Evolutionary conservation across 192 early-diverging fungal genomes (phyloP).

Genomic region (Entomortierella chlamydospora): DNA sequence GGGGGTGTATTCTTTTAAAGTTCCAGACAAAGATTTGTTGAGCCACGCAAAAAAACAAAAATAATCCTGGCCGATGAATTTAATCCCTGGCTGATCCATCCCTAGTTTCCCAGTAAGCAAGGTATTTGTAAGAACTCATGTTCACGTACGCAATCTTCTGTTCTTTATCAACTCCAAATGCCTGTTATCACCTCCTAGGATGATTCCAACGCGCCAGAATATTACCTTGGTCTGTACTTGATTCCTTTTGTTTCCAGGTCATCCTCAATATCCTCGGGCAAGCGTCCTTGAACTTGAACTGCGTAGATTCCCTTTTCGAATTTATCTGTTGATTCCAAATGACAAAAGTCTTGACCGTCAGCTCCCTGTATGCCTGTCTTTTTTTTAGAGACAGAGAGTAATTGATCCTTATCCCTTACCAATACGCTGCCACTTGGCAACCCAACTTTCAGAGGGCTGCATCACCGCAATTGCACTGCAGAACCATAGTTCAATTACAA

Average conservation of each 20-base stretch:
- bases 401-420: slow-evolving; percentile 52
- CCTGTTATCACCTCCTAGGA: too few species aligned
- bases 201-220: slow-evolving; percentile 17
- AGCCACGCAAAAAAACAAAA: not conserved
- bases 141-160: too few species aligned
- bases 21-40: not conserved
- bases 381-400: not conserved
- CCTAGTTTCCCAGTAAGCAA: too few species aligned
- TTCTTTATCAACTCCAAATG: too few species aligned
- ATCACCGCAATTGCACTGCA: slow-evolving; percentile 75
- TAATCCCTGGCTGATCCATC: slow-evolving; percentile 53
- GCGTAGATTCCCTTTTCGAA: slow-evolving; percentile 81
- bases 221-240: slow-evolving; percentile 77
- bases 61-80: not conserved
- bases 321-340: slow-evolving; percentile 56
- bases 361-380: not conserved
- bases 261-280: slow-evolving; percentile 83
- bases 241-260: slow-evolving; percentile 74
- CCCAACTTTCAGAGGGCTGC: slow-evolving; percentile 81
- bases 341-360: slow-evolving; percentile 14
- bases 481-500: not conserved
- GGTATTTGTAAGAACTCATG: too few species aligned
- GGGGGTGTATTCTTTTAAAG: not conserved
- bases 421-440: slow-evolving; percentile 77
- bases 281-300: slow-evolving; percentile 74